phyloP scores from a whole-genome alignment of 441 rosid genomes.

The Dalechampia spathulata region DNA sequence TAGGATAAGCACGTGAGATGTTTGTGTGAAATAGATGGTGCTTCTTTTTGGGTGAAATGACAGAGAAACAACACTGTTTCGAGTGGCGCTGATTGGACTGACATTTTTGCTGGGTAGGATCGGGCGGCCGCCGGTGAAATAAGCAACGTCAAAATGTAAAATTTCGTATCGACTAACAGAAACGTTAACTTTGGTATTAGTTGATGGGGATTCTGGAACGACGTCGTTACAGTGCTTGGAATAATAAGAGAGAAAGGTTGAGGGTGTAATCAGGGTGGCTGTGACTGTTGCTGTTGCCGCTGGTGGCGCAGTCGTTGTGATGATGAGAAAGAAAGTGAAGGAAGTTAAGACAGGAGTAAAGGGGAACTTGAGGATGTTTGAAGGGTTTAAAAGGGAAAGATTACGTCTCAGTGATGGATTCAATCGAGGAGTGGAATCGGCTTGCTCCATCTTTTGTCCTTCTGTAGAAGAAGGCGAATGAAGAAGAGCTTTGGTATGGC shows the following conservation, averaged over 20 bases:
- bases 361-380: conserved; percentile 1
- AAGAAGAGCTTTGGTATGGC: too few species aligned
- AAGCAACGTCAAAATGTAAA: conserved; percentile 32
- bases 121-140: conserved; percentile 48
- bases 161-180: conserved; percentile 9
- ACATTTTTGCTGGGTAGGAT: conserved; percentile 17
- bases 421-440: too few species aligned
- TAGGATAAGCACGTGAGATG: conserved; percentile 31
- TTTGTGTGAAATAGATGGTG: conserved; percentile 14
- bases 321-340: conserved; percentile 15
- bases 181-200: conserved; percentile 14
- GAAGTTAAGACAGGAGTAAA: conserved; percentile 10
- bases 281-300: conserved; percentile 14
- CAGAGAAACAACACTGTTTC: conserved; percentile 19
- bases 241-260: conserved; percentile 26
- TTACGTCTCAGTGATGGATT: not conserved
- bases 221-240: conserved; percentile 41
- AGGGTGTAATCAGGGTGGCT: conserved; percentile 12
- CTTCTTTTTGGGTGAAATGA: conserved; percentile 12
- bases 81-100: too few species aligned
- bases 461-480: too few species aligned
- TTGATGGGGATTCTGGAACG: conserved; percentile 33
- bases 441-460: too few species aligned
- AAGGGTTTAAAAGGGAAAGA: conserved; percentile 9
- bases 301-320: conserved; percentile 5